Percentiles rank a stretch among this genome's conserved stretches.
Conservation (phyloP, 176 grass and related monocot species). For the Oryza glaberrima region DNA sequence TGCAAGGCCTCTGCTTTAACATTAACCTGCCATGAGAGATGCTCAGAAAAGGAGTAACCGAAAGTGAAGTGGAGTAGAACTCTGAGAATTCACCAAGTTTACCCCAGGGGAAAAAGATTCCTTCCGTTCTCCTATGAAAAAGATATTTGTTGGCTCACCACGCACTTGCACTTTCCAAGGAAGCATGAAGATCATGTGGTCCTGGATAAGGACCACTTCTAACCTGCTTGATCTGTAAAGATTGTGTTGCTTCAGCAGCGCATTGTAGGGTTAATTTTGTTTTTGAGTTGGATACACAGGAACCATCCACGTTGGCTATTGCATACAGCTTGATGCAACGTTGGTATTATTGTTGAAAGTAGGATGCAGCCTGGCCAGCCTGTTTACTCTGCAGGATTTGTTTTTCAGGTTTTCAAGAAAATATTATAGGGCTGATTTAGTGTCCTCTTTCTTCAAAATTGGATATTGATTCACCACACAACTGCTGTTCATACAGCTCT, state of each 20-base stretch:
- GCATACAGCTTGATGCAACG: conserved; percentile 22
- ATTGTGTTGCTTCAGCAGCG: conserved; percentile 7
- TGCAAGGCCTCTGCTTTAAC: background rate
- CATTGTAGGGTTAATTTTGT: conserved; percentile 24
- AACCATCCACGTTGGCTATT: conserved; percentile 16
- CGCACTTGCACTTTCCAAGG: conserved; percentile 42
- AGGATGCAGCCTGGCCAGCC: background rate
- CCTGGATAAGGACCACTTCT: conserved; percentile 42
- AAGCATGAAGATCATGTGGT: conserved; percentile 43
- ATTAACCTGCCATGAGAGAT: conserved; percentile 45
- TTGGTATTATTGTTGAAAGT: conserved; percentile 15
- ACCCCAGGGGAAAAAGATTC: conserved; percentile 43
- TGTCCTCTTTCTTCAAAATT: background rate
- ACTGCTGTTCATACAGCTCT: background rate
- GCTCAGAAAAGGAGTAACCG: conserved; percentile 40
- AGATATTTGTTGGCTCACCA: conserved; percentile 46
- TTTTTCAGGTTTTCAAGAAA: background rate
- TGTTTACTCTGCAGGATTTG: conserved; percentile 19
- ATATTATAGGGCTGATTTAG: background rate
- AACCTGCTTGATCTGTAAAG: conserved; percentile 27
- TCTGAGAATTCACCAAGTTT: conserved; percentile 45
- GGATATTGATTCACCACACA: background rate
- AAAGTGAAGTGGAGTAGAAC: conserved; percentile 46
- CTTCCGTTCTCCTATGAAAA: conserved; percentile 49
- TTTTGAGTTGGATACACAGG: conserved; percentile 30